Evolutionary conservation across 805 yeast genomes (phyloP).

Genomic region (Hermanozyma aechmeae): DNA sequence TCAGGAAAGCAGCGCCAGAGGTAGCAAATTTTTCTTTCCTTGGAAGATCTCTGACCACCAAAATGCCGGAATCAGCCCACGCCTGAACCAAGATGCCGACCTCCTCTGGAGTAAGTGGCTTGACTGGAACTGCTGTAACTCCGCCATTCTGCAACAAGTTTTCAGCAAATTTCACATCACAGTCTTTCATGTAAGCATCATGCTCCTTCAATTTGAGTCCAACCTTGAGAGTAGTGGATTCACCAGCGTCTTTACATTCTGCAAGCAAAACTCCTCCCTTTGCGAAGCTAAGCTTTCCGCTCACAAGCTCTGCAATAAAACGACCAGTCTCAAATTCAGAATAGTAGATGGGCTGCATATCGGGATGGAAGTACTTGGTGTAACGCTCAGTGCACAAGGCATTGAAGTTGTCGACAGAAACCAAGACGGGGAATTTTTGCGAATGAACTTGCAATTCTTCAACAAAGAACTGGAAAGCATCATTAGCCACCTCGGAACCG

Average conservation of each 20-base stretch:
- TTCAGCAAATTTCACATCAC: slow-evolving; percentile 48
- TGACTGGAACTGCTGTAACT: too few relatives aligned
- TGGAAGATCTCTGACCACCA: slow-evolving; percentile 24
- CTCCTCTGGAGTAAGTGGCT: too few relatives aligned
- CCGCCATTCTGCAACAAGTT: slow-evolving; percentile 31
- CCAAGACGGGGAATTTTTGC: slow-evolving; percentile 42
- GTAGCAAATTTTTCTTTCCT: slow-evolving; percentile 18
- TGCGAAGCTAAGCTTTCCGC: slow-evolving; percentile 43
- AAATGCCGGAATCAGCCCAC: slow-evolving; percentile 22
- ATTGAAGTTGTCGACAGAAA: slow-evolving; percentile 70
- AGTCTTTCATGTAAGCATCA: slow-evolving; percentile 50
- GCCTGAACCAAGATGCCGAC: too few relatives aligned
- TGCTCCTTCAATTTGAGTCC: slow-evolving; percentile 45
- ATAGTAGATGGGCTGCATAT: too few relatives aligned
- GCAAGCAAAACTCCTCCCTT: slow-evolving; percentile 62
- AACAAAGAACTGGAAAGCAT: slow-evolving; percentile 45
- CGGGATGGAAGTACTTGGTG: slow-evolving; percentile 55
- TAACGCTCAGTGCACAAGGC: slow-evolving; percentile 44
- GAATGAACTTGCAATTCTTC: slow-evolving; percentile 45
- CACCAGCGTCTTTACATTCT: slow-evolving; percentile 46
- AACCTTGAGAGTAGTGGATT: slow-evolving; percentile 45
- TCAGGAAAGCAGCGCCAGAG: too few relatives aligned
- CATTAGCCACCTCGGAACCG: slow-evolving; percentile 28
- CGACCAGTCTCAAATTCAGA: too few relatives aligned
- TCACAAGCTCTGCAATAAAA: slow-evolving; percentile 41